Conservation (phyloP, 768 basidiomycete species). For the Mycena pura region DNA sequence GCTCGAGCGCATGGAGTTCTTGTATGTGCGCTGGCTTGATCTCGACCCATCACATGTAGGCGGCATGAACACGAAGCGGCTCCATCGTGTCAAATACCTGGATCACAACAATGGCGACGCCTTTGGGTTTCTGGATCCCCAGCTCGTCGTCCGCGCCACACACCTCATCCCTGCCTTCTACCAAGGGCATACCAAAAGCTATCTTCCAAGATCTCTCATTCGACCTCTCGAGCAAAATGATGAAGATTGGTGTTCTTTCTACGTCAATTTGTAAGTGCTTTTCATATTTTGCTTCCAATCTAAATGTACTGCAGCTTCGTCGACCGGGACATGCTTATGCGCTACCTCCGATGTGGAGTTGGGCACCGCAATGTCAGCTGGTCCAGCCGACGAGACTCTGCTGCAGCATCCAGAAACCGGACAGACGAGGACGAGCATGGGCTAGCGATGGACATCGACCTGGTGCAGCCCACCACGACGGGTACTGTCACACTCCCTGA, state of each 20-base stretch:
- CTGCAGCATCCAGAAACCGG: no score
- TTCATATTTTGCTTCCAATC: background rate
- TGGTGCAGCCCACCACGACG: no score
- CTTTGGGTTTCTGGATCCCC: slow-evolving; percentile 45
- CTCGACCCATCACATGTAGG: background rate
- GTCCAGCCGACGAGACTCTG: no score
- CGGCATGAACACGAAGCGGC: slow-evolving; percentile 19
- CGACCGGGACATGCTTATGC: slow-evolving; percentile 48
- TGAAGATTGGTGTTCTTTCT: slow-evolving; percentile 41
- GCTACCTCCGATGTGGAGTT: slow-evolving; percentile 36
- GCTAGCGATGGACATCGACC: no score
- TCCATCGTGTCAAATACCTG: slow-evolving; percentile 34
- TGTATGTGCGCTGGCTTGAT: slow-evolving; percentile 39
- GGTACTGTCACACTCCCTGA: no score
- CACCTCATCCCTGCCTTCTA: slow-evolving; percentile 43
- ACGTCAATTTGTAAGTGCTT: slow-evolving; percentile 45
- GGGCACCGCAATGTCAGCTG: slow-evolving; percentile 30
- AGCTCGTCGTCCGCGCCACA: slow-evolving; percentile 36
- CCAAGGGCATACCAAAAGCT: slow-evolving; percentile 28
- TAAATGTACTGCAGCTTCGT: slow-evolving; percentile 38
- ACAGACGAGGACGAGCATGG: no score
- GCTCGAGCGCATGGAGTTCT: slow-evolving; percentile 28
- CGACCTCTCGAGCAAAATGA: slow-evolving; percentile 2
- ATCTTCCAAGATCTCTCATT: slow-evolving; percentile 26
- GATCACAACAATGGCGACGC: slow-evolving; percentile 29